Conservation (phyloP, 2,329 filamentous ascomycete species). For the Chaetomium olivaceum region DNA sequence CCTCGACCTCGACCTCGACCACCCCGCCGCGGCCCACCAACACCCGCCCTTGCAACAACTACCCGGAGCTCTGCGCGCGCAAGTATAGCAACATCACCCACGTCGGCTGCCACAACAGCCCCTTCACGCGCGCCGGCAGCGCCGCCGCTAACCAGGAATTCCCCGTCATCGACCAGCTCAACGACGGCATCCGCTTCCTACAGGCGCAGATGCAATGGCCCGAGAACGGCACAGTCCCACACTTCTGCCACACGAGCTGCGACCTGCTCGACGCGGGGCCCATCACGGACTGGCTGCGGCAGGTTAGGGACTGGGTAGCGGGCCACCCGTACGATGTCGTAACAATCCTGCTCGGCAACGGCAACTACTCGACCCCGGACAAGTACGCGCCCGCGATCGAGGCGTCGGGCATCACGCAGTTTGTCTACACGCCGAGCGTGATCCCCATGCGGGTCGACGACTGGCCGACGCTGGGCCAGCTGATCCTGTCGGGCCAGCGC, state of each 20-base stretch:
- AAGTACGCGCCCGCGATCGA: conserved; percentile 71
- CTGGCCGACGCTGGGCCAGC: conserved; percentile 79
- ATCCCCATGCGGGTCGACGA: conserved; percentile 70
- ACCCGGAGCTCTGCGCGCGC: conserved; percentile 72
- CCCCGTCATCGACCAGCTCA: conserved; percentile 67
- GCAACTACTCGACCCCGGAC: conserved; percentile 64
- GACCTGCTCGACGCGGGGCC: conserved; percentile 79
- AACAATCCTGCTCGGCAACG: conserved; percentile 83
- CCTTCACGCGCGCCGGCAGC: conserved; percentile 70
- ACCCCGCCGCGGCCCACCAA: conserved; percentile 57
- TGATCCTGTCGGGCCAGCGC: conserved; percentile 71
- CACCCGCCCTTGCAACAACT: conserved; percentile 77
- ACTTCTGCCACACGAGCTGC: conserved; percentile 86
- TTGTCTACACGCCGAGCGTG: conserved; percentile 71
- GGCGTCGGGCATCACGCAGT: conserved; percentile 68
- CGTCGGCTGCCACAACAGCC: conserved; percentile 78
- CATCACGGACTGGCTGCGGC: conserved; percentile 69
- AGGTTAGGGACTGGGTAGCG: conserved; percentile 71
- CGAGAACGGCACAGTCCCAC: conserved; percentile 51
- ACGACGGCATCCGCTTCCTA: conserved; percentile 71
- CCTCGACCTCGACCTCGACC: conserved; percentile 49
- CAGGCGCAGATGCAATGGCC: conserved; percentile 65
- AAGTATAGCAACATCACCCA: conserved; percentile 81
- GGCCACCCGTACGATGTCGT: conserved; percentile 82
- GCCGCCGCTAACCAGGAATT: conserved; percentile 74